Evolutionary conservation across 805 yeast species (phyloP).

Genomic region (Kodamaea kakaduensis): DNA sequence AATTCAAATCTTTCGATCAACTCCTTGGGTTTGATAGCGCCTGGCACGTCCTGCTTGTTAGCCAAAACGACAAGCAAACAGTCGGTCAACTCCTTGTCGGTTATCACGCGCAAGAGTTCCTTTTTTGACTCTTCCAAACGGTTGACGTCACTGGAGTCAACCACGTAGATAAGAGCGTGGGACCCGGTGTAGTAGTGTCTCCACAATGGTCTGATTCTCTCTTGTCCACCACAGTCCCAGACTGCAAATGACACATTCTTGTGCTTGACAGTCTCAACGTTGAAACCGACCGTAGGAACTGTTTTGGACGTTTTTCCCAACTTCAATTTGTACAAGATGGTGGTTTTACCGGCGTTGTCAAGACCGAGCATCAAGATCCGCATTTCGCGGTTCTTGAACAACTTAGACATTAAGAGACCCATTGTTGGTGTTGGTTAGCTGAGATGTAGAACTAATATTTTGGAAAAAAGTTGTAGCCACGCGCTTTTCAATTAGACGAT

Average conservation of each 20-base stretch:
- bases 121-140: slow-evolving; percentile 74
- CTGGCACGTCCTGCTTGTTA: slow-evolving; percentile 77
- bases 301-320: slow-evolving; percentile 71
- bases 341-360: slow-evolving; percentile 92
- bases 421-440: background rate
- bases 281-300: slow-evolving; percentile 92
- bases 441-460: too few relatives aligned
- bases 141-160: slow-evolving; percentile 72
- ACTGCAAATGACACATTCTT: slow-evolving; percentile 80
- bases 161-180: slow-evolving; percentile 85
- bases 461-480: background rate
- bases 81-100: slow-evolving; percentile 78
- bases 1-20: slow-evolving; percentile 69
- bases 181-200: slow-evolving; percentile 94
- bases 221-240: slow-evolving; percentile 98
- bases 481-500: slow-evolving; percentile 4
- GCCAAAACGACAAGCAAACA: slow-evolving; percentile 82
- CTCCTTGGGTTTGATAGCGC: slow-evolving; percentile 74
- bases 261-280: slow-evolving; percentile 81
- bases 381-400: slow-evolving; percentile 84
- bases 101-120: slow-evolving; percentile 72
- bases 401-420: slow-evolving; percentile 23
- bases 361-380: slow-evolving; percentile 91
- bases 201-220: slow-evolving; percentile 88
- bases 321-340: slow-evolving; percentile 79